Base-by-base conservation (phyloP, 345 rosid species). In the Gossypium arboreum region DNA sequence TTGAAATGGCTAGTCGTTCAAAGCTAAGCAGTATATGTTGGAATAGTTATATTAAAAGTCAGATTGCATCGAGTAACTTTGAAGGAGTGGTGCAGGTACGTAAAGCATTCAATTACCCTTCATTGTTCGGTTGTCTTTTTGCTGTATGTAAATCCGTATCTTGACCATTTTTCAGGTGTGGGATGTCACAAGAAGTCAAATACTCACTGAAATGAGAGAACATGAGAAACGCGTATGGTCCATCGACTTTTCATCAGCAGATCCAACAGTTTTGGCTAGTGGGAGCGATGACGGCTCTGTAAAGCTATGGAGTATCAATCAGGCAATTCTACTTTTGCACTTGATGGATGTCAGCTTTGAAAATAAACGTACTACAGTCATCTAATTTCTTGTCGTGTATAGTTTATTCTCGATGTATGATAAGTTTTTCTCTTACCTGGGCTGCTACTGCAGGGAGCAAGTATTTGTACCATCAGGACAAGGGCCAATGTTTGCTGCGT, bases 241-340 rank as follows among this genome's bases (percentile, higher is more conserved):
- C 63, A 84, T 95, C 7, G 97, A 93, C 81, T 89, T 90, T 47
- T 89, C 99, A 66, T 82, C 92, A 73, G 94, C 91, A 75, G 92
- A 93, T 73, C 99, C 97, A n/a, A 95, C 97, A 18, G 73, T 93
- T 84, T 75, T 95, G 81, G 99, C 98, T 52, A 95, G 99, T 9
- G 98, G 98, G 79, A 93, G 99, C 25, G 98, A 95, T 67, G 98
- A 95, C 83, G 84, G 97, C 77, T 88, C 94, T 43, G 92, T 95
- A 76, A 95, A 93, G 93, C 97, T 93, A 75, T 95, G 99, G 99
- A 95, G 91, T 84, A 93, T 95, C 97, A 93, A 95, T 91, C 99
- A 95, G 97, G 99, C 97, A 95, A 93, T 89, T 89, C 83, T 87
- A 87, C 54, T 88, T 87, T 91, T 88, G 83, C 83, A 78, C 85